These are phyloP conservation scores for Bauhinia variegata DNA, from an alignment of 306 rosid species.

Conservation along the genomic window DNA sequence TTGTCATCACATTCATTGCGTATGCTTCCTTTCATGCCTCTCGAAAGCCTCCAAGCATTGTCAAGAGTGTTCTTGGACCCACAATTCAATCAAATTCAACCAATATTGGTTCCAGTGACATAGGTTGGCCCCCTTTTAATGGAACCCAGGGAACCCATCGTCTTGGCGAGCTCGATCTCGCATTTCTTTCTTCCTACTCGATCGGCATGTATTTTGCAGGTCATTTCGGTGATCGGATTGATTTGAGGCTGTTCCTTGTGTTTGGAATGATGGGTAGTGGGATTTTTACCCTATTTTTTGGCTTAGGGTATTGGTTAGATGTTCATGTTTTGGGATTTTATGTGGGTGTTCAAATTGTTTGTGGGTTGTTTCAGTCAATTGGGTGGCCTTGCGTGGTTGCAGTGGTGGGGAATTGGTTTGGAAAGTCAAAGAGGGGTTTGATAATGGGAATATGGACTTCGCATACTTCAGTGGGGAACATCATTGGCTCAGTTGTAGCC, in stretches of 20 bases:
- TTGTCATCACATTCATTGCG: constrained; percentile 68
- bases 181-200: constrained; percentile 74
- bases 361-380: constrained; percentile 92
- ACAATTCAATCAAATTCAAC: constrained; percentile 49
- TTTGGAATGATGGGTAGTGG: constrained; percentile 95
- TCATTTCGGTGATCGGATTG: constrained; percentile 79
- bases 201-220: constrained; percentile 90
- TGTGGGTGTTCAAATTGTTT: constrained; percentile 70
- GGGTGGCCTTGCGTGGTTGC: constrained; percentile 99
- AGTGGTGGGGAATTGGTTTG: constrained; percentile 84
- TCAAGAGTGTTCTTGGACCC: constrained; percentile 88
- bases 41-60: constrained; percentile 89
- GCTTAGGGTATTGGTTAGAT: constrained; percentile 84
- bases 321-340: constrained; percentile 75
- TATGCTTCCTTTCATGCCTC: constrained; percentile 92
- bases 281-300: constrained; percentile 65
- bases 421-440: constrained; percentile 82
- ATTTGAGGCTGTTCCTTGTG: constrained; percentile 78
- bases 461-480: constrained; percentile 89
- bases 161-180: constrained; percentile 88
- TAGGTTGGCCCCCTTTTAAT: constrained; percentile 87
- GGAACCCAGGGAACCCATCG: constrained; percentile 69
- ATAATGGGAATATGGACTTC: constrained; percentile 96
- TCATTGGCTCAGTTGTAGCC: constrained; percentile 78
- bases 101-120: constrained; percentile 38